Conservation (phyloP, 2,329 filamentous ascomycete species). For the Talaromyces sp. region DNA sequence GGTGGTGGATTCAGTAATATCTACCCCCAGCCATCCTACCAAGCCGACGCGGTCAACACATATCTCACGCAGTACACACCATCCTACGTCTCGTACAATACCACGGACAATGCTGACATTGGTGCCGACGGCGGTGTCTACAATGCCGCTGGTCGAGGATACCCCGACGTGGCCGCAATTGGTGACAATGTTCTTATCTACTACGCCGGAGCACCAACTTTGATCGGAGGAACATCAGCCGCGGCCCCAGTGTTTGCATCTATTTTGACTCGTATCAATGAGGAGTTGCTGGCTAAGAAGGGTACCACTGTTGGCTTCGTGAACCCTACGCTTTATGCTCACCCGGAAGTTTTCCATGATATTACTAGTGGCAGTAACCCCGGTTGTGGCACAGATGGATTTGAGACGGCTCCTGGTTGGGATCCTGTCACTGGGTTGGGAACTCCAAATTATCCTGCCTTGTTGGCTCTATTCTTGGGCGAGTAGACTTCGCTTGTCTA, state of each 20-base stretch:
- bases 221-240: slow-evolving; percentile 38
- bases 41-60: slow-evolving; percentile 37
- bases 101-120: slow-evolving; percentile 31
- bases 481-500: slow-evolving; percentile 8
- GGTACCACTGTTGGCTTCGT: slow-evolving; percentile 54
- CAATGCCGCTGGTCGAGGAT: slow-evolving; percentile 53
- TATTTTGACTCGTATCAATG: slow-evolving; percentile 61
- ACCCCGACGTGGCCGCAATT: slow-evolving; percentile 61
- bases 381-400: slow-evolving; percentile 31
- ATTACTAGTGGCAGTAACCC: slow-evolving; percentile 30
- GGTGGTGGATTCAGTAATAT: slow-evolving; percentile 49
- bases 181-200: slow-evolving; percentile 35
- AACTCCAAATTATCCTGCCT: slow-evolving; percentile 31
- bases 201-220: slow-evolving; percentile 22
- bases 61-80: slow-evolving; percentile 40
- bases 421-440: slow-evolving; percentile 33
- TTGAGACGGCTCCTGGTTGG: slow-evolving; percentile 28
- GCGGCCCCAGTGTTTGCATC: slow-evolving; percentile 57
- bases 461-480: slow-evolving; percentile 33
- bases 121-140: slow-evolving; percentile 40
- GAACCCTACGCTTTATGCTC: slow-evolving; percentile 58
- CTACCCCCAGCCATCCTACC: slow-evolving; percentile 43
- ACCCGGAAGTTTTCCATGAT: slow-evolving; percentile 33
- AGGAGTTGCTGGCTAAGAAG: slow-evolving; percentile 52
- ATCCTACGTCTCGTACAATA: slow-evolving; percentile 31